Base-by-base conservation (phyloP, 2,329 filamentous ascomycete genomes). In the Diaporthe batatas region DNA sequence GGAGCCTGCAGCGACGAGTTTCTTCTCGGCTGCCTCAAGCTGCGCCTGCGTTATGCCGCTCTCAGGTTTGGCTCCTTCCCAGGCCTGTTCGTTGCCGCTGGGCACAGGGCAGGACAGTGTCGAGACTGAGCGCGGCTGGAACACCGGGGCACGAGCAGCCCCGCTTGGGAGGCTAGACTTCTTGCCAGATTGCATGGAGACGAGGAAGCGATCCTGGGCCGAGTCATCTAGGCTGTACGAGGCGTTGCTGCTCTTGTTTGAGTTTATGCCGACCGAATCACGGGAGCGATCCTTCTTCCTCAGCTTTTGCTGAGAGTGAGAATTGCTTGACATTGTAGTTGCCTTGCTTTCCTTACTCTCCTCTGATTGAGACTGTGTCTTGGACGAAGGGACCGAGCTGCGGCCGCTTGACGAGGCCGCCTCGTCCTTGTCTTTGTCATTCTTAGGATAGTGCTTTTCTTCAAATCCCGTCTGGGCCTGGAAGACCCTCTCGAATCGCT, bases 91-190 rank as follows among this genome's bases (percentile, higher is more conserved):
- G 25, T 64, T 65, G 39, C 32, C 12, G 25, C 73, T 74, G 39
- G 58, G 39, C 25, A 64, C 44, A n/a, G 74, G 75, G 12, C 68
- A 70, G 21, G 69, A 67, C 39, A 77, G 68, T 16, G 78, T 74
- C 32, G 75, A 75, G 10, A 75, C 75, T 10, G 74, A 75, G 42
- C 84, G 84, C 44, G 86, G 86, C 68, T 86, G 83, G 70, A 89
- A 89, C 0, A 85, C 83, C 2, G 87, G 84, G 23, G 86, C 86
- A 62, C 86, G 78, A 42, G 87, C 86, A 36, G 86, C 86, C 70
- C 81, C 82, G 54, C 83, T 83, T 1, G 86, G 84, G 39, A 88
- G 79, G 25, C 81, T 82, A 1, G 81, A 79, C 54, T 79, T 83
- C 73, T 80, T 82, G 53, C 75, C 72, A 2, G 77, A 77, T 29